Base-by-base conservation (phyloP, 139 green algal species). In the Chlamydomonas asymmetrica region DNA sequence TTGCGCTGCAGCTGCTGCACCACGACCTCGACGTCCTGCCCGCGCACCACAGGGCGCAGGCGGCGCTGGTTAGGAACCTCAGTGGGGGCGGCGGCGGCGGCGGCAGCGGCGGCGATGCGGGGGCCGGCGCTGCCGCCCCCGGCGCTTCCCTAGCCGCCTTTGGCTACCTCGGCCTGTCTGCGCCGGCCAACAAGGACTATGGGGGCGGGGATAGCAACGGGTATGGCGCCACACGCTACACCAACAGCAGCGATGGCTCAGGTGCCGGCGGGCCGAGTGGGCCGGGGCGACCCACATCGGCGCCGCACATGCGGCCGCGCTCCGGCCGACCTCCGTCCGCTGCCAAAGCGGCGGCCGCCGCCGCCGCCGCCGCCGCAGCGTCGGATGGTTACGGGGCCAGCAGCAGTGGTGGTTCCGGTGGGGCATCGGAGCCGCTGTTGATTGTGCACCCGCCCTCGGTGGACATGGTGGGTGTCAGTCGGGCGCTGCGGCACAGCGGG, bases 11-110 rank as follows among this genome's bases (percentile, higher is more conserved):
- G 67, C 73, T 85, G 40, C 68, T 85, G 8, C 45, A 60, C 20
- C 79, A 81, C 41, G 79, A 85, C 59, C 60, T 84, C 23, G 66
- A 73, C 20, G 73, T 77, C 13, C 72, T 84, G 59, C 79, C 79
- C 2, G 38, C 65, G 32, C 73, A 84, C 61, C 79, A 74, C 38
- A 13, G n/a, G 0, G 65, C 52, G 22, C 7, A 34, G 20, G 7
- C 60, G 32, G 22, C 32, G 56, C 56, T 23, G 10, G 18, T 7
- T 63, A 63, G 27, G 56, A 63, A n/a, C 56, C 27, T 7, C 10
- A 27, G 7, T 63, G 56, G 56, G 7, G 34, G 8, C 56, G 34
- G 9, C 34, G 56, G 63, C 52, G 4, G 49, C 73, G 37, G 64
- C 57, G 39, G 73, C 63, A 41, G 73, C 73, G 38, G 73, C 50